These are phyloP conservation scores for Nicotiana paniculata DNA, from an alignment of 257 asterid genomes.

Conservation along the genomic window DNA sequence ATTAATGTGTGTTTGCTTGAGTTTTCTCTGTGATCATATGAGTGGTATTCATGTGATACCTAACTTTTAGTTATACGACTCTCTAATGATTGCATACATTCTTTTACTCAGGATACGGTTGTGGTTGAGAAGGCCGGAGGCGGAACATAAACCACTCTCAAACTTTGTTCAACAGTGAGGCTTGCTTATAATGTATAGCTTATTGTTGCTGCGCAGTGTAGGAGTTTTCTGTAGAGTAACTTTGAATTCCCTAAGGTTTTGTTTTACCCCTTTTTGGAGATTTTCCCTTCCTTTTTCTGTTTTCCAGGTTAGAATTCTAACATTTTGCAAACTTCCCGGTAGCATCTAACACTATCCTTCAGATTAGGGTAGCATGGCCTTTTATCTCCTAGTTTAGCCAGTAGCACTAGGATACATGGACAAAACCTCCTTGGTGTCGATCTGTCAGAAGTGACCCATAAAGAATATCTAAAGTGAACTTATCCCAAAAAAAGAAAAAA, in stretches of 20 bases:
- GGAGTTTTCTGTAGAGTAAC: not conserved
- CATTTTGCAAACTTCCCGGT: slow-evolving; percentile 5
- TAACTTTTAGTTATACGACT: not conserved
- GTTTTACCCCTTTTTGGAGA: not conserved
- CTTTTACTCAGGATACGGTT: slow-evolving; percentile 17
- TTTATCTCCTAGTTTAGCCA: not conserved
- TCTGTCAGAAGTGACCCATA: slow-evolving; percentile 9
- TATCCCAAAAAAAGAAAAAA: not conserved
- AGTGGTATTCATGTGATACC: not conserved
- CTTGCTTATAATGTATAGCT: not conserved
- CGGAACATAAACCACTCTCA: slow-evolving; percentile 15
- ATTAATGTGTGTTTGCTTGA: not conserved
- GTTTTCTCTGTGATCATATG: not conserved
- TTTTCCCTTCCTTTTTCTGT: slow-evolving; percentile 11
- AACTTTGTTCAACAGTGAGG: slow-evolving; percentile 14
- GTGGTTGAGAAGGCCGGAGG: slow-evolving; percentile 19
- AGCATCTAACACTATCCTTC: slow-evolving; percentile 1
- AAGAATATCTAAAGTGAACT: not conserved
- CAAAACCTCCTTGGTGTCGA: slow-evolving; percentile 6
- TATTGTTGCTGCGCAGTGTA: not conserved
- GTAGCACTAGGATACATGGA: slow-evolving; percentile 9
- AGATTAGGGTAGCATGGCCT: not conserved
- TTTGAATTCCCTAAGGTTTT: not conserved
- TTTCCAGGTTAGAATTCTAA: slow-evolving; percentile 17
- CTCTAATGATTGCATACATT: not conserved